A percentile compares a stretch with the other conserved stretches of the same genome.
phyloP scores from a whole-genome alignment of 176 grass and related monocot genomes.

The Phoenix dactylifera region DNA sequence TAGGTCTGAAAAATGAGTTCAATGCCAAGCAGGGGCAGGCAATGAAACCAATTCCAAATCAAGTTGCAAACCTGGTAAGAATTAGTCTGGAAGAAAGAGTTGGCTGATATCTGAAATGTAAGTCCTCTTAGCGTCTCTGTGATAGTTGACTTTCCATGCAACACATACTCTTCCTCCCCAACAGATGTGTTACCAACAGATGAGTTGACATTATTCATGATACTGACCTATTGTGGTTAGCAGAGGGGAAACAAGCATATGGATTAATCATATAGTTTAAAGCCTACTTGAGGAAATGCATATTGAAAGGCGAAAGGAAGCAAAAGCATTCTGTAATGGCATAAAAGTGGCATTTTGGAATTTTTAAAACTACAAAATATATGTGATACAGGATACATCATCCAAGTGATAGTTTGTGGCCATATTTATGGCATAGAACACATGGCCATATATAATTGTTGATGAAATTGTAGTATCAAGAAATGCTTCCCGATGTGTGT shows the following conservation, averaged over 20 bases:
- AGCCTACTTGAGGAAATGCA: constrained; percentile 8
- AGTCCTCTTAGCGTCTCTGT: constrained; percentile 87
- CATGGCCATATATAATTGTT: too few relatives aligned
- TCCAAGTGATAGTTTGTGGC: too few relatives aligned
- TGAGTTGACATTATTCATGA: constrained; percentile 90
- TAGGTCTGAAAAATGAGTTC: not conserved
- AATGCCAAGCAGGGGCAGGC: not conserved
- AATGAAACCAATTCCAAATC: not conserved
- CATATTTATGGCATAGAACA: too few relatives aligned
- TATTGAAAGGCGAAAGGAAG: not conserved
- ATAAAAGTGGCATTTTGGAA: too few relatives aligned
- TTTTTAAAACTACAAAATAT: too few relatives aligned
- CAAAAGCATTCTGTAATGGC: too few relatives aligned
- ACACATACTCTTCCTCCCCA: constrained; percentile 81
- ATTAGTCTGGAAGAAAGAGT: constrained; percentile 99
- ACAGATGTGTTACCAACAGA: constrained; percentile 84
- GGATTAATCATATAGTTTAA: constrained; percentile 11
- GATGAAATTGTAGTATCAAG: too few relatives aligned
- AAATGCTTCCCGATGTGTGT: too few relatives aligned
- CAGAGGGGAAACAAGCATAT: constrained; percentile 1
- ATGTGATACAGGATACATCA: too few relatives aligned
- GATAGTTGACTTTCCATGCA: constrained; percentile 80
- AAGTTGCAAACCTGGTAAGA: constrained; percentile 57
- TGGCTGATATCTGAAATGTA: constrained; percentile 94
- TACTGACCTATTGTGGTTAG: constrained; percentile 41